Evolutionary conservation across 768 basidiomycete species (phyloP).

Genomic region (Hygrocybe coccinea): DNA sequence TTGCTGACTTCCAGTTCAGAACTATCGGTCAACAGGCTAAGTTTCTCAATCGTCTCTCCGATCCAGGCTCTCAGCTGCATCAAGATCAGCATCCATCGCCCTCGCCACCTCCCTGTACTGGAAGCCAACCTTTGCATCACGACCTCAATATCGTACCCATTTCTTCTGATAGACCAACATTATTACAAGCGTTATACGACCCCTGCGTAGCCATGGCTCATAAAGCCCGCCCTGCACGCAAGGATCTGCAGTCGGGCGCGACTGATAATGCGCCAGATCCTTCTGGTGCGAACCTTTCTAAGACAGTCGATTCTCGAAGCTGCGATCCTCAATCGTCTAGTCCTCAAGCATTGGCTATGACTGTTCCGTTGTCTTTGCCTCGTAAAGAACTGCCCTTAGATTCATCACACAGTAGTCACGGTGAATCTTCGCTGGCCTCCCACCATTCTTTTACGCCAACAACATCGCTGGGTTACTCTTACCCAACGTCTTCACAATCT

Average conservation of each 20-base stretch:
- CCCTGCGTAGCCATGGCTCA: neutral
- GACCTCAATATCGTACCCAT: neutral
- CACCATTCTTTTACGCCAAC: neutral
- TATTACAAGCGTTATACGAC: neutral
- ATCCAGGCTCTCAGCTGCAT: constrained; percentile 16
- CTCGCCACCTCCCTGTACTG: constrained; percentile 10
- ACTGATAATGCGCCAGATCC: too few species aligned
- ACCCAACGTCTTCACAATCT: neutral
- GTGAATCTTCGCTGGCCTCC: neutral
- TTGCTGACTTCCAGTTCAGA: constrained; percentile 45
- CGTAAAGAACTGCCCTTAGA: neutral
- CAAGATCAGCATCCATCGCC: constrained; percentile 8
- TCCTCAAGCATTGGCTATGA: too few species aligned
- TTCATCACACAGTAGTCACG: neutral
- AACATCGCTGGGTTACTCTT: neutral
- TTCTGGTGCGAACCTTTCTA: too few species aligned
- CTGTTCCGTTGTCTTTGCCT: too few species aligned
- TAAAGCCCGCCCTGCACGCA: too few species aligned
- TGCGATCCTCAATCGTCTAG: too few species aligned
- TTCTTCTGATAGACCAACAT: constrained; percentile 9
- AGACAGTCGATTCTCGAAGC: too few species aligned
- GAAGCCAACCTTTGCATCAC: neutral
- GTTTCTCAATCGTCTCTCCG: constrained; percentile 48
- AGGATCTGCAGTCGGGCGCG: too few species aligned
- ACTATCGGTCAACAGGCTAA: constrained; percentile 52